Evolutionary conservation across 2,329 filamentous ascomycete species (phyloP).

Genomic region (Drechslerella coelobrocha): DNA sequence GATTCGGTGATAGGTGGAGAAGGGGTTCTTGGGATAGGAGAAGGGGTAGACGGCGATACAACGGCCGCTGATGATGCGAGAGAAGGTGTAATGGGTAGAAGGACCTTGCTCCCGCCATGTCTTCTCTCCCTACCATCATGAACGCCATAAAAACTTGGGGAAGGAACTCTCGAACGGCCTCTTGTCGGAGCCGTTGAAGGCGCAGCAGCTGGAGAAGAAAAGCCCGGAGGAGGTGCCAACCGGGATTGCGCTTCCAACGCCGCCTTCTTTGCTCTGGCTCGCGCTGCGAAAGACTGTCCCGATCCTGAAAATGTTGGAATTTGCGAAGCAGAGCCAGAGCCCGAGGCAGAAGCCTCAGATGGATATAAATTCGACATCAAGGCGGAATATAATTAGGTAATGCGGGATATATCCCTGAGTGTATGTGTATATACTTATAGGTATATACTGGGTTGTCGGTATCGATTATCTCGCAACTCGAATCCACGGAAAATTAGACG

Average conservation of each 20-base stretch:
- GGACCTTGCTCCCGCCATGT: slow-evolving; percentile 24
- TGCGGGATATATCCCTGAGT: slow-evolving; percentile 5
- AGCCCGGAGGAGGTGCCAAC: slow-evolving; percentile 29
- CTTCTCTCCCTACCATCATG: slow-evolving; percentile 31
- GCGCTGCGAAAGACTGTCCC: slow-evolving; percentile 31
- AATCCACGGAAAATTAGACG: slow-evolving; percentile 20
- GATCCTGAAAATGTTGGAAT: slow-evolving; percentile 28
- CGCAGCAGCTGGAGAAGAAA: slow-evolving; percentile 14
- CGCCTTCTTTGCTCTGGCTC: slow-evolving; percentile 38
- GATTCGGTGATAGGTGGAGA: slow-evolving; percentile 29
- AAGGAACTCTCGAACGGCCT: slow-evolving; percentile 28
- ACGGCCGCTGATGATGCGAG: slow-evolving; percentile 24
- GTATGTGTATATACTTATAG: slow-evolving; percentile 1
- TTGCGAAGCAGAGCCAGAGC: no score
- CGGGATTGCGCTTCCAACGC: slow-evolving; percentile 26
- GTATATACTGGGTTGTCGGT: slow-evolving; percentile 7
- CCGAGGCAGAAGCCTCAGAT: slow-evolving; percentile 31
- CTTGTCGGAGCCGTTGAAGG: slow-evolving; percentile 6
- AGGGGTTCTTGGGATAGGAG: slow-evolving; percentile 39
- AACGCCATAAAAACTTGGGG: slow-evolving; percentile 40
- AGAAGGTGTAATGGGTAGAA: slow-evolving; percentile 30
- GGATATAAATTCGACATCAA: slow-evolving; percentile 37
- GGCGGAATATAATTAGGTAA: slow-evolving; percentile 7
- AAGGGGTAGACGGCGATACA: slow-evolving; percentile 34
- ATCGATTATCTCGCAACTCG: slow-evolving; percentile 49